These are phyloP conservation scores for Sicyos edulis DNA, from an alignment of 306 rosid species.

Conservation along the genomic window DNA sequence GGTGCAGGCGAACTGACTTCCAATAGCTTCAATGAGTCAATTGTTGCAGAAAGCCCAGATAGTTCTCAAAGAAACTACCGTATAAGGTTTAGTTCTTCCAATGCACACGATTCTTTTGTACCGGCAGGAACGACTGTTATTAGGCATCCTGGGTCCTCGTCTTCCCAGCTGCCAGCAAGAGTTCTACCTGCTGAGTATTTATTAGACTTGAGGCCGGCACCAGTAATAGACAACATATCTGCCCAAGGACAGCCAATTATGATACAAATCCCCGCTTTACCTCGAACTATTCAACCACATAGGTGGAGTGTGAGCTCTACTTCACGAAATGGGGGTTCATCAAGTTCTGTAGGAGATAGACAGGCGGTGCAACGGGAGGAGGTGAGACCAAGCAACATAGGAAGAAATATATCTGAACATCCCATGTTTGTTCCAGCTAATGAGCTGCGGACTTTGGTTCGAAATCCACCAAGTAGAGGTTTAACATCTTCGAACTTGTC, in stretches of 20 bases:
- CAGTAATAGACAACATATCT: slow-evolving; percentile 44
- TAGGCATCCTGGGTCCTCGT: slow-evolving; percentile 47
- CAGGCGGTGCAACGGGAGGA: slow-evolving; percentile 37
- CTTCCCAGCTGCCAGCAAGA: slow-evolving; percentile 43
- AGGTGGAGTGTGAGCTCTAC: slow-evolving; percentile 69
- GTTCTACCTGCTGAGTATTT: slow-evolving; percentile 48
- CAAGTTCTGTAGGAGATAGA: slow-evolving; percentile 48
- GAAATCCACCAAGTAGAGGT: slow-evolving; percentile 45
- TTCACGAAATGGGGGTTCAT: slow-evolving; percentile 48
- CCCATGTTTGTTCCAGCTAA: slow-evolving; percentile 59
- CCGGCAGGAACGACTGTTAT: slow-evolving; percentile 39
- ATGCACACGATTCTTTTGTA: slow-evolving; percentile 43
- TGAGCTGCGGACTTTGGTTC: slow-evolving; percentile 52
- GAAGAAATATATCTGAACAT: slow-evolving; percentile 53
- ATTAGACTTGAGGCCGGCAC: slow-evolving; percentile 50
- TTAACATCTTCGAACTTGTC: slow-evolving; percentile 36
- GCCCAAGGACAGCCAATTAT: slow-evolving; percentile 55
- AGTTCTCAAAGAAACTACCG: slow-evolving; percentile 66
- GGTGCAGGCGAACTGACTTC: slow-evolving; percentile 46
- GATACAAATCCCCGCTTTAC: slow-evolving; percentile 50
- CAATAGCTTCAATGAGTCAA: slow-evolving; percentile 41
- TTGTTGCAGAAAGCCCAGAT: slow-evolving; percentile 42
- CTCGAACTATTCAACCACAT: slow-evolving; percentile 51
- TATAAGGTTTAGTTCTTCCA: slow-evolving; percentile 54
- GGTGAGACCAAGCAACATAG: slow-evolving; percentile 46